Percentiles rank a stretch among this genome's conserved stretches.
Conservation (phyloP, 495 filamentous ascomycete species). For the Cetradonia linearis region DNA sequence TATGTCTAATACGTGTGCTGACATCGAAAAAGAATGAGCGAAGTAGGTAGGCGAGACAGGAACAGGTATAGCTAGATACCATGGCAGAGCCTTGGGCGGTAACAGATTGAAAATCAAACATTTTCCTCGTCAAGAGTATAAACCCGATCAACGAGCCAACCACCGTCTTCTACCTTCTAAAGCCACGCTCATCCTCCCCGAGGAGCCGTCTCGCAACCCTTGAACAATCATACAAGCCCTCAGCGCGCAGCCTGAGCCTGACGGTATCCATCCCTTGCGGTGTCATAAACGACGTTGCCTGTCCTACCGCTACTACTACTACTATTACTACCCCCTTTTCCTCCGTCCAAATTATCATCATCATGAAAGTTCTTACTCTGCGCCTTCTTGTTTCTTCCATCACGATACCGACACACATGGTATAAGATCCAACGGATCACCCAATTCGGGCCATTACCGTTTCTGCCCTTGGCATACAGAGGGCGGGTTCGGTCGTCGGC, state of each 20-base stretch:
- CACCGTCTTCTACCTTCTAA: not conserved
- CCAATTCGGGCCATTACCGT: constrained; percentile 44
- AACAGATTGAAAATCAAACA: not conserved
- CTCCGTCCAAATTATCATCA: constrained; percentile 31
- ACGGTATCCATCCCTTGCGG: constrained; percentile 36
- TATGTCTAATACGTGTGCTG: no score
- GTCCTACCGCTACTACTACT: not conserved
- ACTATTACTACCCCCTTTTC: not conserved
- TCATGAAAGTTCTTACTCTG: constrained; percentile 28
- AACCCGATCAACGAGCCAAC: not conserved
- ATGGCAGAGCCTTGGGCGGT: not conserved
- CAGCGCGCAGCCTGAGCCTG: not conserved
- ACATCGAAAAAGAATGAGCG: no score
- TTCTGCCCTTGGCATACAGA: constrained; percentile 34
- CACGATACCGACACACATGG: constrained; percentile 48
- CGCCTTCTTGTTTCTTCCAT: constrained; percentile 44
- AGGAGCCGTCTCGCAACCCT: not conserved
- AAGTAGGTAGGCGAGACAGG: no score
- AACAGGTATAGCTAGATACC: no score
- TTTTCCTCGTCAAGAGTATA: not conserved
- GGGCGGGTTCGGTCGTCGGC: constrained; percentile 31
- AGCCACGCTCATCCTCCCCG: not conserved
- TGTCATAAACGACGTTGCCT: constrained; percentile 34
- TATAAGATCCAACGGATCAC: constrained; percentile 49
- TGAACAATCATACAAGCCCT: not conserved